Evolutionary conservation across 331 rosid genomes (phyloP).

Genomic region (Cydonia oblonga): DNA sequence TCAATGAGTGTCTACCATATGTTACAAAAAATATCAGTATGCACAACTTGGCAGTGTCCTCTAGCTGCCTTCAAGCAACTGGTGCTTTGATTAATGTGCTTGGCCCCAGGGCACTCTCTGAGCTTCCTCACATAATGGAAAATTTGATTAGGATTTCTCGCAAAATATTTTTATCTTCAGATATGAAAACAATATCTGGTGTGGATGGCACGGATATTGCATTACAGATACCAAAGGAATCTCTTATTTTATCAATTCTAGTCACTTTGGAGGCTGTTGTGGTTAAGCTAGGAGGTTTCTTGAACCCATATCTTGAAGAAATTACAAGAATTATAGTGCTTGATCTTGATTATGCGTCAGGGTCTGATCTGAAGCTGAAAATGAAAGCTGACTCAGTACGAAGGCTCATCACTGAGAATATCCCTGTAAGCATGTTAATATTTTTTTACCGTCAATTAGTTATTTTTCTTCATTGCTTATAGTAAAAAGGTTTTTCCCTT

Average conservation of each 20-base stretch:
- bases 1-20: slow-evolving; percentile 45
- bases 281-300: slow-evolving; percentile 76
- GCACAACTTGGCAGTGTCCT: slow-evolving; percentile 34
- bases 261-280: slow-evolving; percentile 63
- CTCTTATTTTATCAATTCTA: slow-evolving; percentile 42
- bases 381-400: slow-evolving; percentile 49
- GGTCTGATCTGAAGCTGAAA: slow-evolving; percentile 46
- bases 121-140: slow-evolving; percentile 72
- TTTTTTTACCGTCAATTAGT: neutral
- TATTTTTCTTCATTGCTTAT: neutral
- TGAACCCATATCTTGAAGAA: slow-evolving; percentile 63
- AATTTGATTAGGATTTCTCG: slow-evolving; percentile 42
- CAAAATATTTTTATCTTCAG: slow-evolving; percentile 23
- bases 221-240: slow-evolving; percentile 30
- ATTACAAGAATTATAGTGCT: slow-evolving; percentile 60
- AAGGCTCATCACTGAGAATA: slow-evolving; percentile 55
- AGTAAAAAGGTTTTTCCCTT: neutral
- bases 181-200: slow-evolving; percentile 17
- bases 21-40: slow-evolving; percentile 38
- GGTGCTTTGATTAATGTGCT: slow-evolving; percentile 67
- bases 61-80: slow-evolving; percentile 64
- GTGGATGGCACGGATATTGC: slow-evolving; percentile 6
- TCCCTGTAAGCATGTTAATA: slow-evolving; percentile 52
- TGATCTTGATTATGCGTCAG: slow-evolving; percentile 41
- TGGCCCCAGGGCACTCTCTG: slow-evolving; percentile 67